Base-by-base conservation (phyloP, 768 basidiomycete species). In the Holtermannia corniformis region DNA sequence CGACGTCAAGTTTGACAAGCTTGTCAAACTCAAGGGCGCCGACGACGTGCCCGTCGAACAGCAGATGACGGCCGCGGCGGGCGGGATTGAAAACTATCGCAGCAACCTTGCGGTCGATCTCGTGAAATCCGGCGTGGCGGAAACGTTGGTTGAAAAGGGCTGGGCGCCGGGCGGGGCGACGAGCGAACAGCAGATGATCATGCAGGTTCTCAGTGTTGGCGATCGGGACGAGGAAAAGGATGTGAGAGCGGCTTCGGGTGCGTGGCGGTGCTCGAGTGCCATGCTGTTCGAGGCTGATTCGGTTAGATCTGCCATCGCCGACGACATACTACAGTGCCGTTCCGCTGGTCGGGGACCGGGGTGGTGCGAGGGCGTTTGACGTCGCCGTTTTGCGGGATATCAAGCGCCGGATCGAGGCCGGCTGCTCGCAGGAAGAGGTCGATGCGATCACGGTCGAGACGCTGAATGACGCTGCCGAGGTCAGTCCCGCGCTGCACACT, bases 321-420 rank as follows among this genome's bases (percentile, higher is more conserved):
- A 87, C 84, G 4, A 89, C 88, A 79, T 99, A 99, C 74, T 97
- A 96, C 74, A 89, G 91, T 20, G 85, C 87, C 26, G 95, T 99
- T 52, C 95, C 95, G 11, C 76, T 85, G 51, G 85, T 90, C 23
- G 84, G 86, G 27, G 90, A 92, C 71, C 78, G 88, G 58, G 79
- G 82, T 21, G 81, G 86, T 68, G 87, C 82, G 72, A 81, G 89
- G 60, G 84, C 87, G 43, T 91, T 88, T 84, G 95, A 99, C 71
- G 86, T 91, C 16, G 84, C 89, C 16, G 85, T 88, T 64, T 77
- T 99, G 64, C 85, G 93, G 43, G 95, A 99, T 60, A 79, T 97
- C 53, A 84, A 93, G 59, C 96, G 95, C 75, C 79, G 87, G 53
- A 78, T 99, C 58, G 95, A 99, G 71, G 84, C 85, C n/a, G 86